phyloP scores from a whole-genome alignment of 805 yeast genomes.

The Ogataea allantospora region DNA sequence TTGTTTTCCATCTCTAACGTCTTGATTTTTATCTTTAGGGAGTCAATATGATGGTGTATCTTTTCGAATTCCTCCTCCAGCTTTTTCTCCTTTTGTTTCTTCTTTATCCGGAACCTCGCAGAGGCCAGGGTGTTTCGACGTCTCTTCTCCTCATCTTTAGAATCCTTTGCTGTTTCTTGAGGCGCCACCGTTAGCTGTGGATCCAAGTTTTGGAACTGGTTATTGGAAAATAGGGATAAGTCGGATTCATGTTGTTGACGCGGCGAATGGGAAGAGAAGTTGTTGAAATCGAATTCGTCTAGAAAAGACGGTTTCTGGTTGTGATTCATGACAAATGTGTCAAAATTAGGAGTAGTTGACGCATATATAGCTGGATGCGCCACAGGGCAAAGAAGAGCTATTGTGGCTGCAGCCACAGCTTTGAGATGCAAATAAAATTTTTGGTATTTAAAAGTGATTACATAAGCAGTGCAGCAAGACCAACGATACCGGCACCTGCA shows the following conservation, averaged over 20 bases:
- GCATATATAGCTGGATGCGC: not conserved
- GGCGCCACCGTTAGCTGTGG: slow-evolving; percentile 8
- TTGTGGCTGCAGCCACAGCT: slow-evolving; percentile 6
- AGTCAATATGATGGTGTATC: slow-evolving; percentile 44
- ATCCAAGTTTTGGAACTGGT: slow-evolving; percentile 26
- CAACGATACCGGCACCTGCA: slow-evolving; percentile 24
- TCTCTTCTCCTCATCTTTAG: slow-evolving; percentile 42
- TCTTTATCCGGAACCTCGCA: slow-evolving; percentile 62
- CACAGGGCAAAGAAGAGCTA: slow-evolving; percentile 2
- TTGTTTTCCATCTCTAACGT: slow-evolving; percentile 62
- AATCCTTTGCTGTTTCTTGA: slow-evolving; percentile 1
- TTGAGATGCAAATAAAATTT: not conserved
- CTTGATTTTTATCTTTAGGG: slow-evolving; percentile 46
- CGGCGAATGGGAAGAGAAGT: slow-evolving; percentile 6
- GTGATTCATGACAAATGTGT: slow-evolving; percentile 7
- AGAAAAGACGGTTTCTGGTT: slow-evolving; percentile 7
- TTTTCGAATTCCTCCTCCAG: slow-evolving; percentile 48
- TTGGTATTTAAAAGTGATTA: slow-evolving; percentile 5
- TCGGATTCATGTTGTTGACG: slow-evolving; percentile 11
- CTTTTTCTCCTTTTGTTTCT: slow-evolving; percentile 57
- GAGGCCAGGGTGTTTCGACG: slow-evolving; percentile 63
- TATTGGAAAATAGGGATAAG: slow-evolving; percentile 25
- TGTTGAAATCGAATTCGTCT: slow-evolving; percentile 21
- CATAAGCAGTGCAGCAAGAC: slow-evolving; percentile 22
- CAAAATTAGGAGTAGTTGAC: not conserved